Evolutionary conservation across 208 protist genomes (phyloP).

Genomic region (Acanthamoeba quina): DNA sequence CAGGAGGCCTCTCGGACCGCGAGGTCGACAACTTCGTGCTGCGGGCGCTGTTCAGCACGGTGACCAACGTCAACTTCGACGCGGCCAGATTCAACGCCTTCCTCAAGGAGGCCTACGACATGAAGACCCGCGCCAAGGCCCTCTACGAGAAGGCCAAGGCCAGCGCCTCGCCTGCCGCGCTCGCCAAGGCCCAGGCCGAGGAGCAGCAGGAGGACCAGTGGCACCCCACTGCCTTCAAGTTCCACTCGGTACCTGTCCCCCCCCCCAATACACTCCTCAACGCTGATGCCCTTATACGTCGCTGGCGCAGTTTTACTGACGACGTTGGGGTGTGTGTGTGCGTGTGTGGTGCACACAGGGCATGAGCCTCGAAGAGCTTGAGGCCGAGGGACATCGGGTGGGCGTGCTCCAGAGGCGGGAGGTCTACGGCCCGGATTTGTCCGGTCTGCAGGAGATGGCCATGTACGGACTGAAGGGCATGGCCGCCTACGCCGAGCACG

Average conservation of each 20-base stretch:
- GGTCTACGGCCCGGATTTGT: constrained; percentile 17
- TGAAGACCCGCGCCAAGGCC: constrained; percentile 60
- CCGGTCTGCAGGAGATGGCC: constrained; percentile 84
- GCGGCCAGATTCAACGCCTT: neutral
- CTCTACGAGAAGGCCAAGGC: constrained; percentile 58
- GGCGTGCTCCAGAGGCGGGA: constrained; percentile 11
- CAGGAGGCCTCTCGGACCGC: neutral
- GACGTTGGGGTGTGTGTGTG: too few species aligned
- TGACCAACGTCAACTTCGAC: constrained; percentile 90
- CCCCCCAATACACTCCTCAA: too few species aligned
- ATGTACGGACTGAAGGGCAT: constrained; percentile 90
- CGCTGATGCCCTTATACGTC: too few species aligned
- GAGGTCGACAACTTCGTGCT: constrained; percentile 85
- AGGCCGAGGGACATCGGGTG: constrained; percentile 13
- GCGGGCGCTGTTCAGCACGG: constrained; percentile 86
- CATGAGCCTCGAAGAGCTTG: constrained; percentile 17
- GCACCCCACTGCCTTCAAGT: constrained; percentile 21
- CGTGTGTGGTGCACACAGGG: neutral
- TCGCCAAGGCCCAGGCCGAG: constrained; percentile 7
- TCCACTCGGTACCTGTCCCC: neutral
- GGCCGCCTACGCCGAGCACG: constrained; percentile 88
- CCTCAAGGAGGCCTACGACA: constrained; percentile 27
- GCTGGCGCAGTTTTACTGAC: too few species aligned
- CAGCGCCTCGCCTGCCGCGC: neutral
- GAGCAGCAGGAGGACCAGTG: constrained; percentile 61